Base-by-base conservation (phyloP, 2,329 filamentous ascomycete species). In the Aspergillus clavatus region DNA sequence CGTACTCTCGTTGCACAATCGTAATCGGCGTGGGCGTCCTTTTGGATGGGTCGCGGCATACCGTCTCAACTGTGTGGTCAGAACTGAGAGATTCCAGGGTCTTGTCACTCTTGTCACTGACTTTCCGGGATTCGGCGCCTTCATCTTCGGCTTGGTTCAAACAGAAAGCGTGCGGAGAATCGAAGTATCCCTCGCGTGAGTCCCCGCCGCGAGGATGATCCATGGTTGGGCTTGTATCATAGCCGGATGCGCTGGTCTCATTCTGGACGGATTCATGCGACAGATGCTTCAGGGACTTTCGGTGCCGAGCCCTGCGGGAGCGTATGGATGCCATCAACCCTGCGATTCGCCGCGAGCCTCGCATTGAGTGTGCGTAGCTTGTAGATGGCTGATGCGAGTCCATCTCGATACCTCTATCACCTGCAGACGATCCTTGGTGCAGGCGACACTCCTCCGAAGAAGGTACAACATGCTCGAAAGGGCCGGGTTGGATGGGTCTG, bases 91-190 rank as follows among this genome's bases (percentile, higher is more conserved):
- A 69, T 14, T 55, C 40, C 0, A 56, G 48, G 1, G 58, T 66
- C 37, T 62, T 58, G 35, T 59, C 58, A 47, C 67, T 66, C 37
- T 62, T 58, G 35, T 59, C 58, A 47, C 67, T 69, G 27, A 59
- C 54, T 33, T 63, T 63, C 10, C 66, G 61, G 7, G 47, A 28
- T 19, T 59, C 51, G n/a, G 28, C 14, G 1, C 16, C 18, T n/a
- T 47, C 40, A 19, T 39, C 42, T 7, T 43, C 42, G 39, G 29
- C 22, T 19, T 38, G 31, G 12, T 39, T 29, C 14, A 38, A n/a
- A 28, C 41, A 16, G 7, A 22, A 18, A 42, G 16, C 29, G 12
- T 16, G 16, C 4, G 10, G 16, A 11, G 31, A 35, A 16, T 19
- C 6, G 11, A n/a, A 18, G 16, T 16, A 21, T 19, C 18, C 10